These are phyloP conservation scores for Nematocida displodere DNA, from an alignment of 371 early-diverging fungal genomes.

Conservation along the genomic window DNA sequence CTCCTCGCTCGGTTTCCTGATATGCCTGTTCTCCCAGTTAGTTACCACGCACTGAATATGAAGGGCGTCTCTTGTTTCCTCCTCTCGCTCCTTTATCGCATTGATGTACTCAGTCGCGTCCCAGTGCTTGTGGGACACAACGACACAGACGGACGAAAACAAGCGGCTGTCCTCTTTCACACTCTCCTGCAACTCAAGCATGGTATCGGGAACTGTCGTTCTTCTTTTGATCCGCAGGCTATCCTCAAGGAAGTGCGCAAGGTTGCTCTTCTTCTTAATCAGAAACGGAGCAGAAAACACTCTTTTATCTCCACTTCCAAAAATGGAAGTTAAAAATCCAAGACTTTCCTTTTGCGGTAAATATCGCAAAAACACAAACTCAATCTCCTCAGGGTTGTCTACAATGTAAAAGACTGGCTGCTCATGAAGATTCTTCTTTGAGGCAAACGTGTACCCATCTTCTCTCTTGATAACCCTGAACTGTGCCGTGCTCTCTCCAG, in stretches of 20 bases:
- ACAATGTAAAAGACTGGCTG: conserved; percentile 48
- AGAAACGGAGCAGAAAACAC: conserved; percentile 4
- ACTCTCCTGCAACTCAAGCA: conserved; percentile 24
- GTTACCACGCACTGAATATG: conserved; percentile 48
- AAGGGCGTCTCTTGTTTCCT: conserved; percentile 10
- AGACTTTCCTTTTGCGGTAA: neutral
- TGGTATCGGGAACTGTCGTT: conserved; percentile 11
- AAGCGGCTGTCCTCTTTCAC: neutral
- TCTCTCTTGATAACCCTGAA: conserved; percentile 1
- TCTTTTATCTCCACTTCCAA: conserved; percentile 10
- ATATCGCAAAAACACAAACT: conserved; percentile 46
- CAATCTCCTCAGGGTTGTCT: neutral
- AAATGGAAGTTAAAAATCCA: conserved; percentile 23
- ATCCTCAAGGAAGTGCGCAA: conserved; percentile 16
- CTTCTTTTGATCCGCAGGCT: conserved; percentile 3
- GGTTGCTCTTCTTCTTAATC: conserved; percentile 21
- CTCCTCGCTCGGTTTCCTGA: neutral
- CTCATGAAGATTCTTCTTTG: neutral
- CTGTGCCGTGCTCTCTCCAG: neutral
- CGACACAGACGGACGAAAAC: conserved; percentile 9
- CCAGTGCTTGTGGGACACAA: conserved; percentile 40
- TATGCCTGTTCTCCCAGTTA: conserved; percentile 34
- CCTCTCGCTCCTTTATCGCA: conserved; percentile 32
- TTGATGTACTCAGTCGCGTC: conserved; percentile 26
- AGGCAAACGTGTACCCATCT: neutral